Percentiles rank a stretch among this genome's conserved stretches.
Conservation (phyloP, 495 filamentous ascomycete genomes). For the Penicillium egyptiacum region DNA sequence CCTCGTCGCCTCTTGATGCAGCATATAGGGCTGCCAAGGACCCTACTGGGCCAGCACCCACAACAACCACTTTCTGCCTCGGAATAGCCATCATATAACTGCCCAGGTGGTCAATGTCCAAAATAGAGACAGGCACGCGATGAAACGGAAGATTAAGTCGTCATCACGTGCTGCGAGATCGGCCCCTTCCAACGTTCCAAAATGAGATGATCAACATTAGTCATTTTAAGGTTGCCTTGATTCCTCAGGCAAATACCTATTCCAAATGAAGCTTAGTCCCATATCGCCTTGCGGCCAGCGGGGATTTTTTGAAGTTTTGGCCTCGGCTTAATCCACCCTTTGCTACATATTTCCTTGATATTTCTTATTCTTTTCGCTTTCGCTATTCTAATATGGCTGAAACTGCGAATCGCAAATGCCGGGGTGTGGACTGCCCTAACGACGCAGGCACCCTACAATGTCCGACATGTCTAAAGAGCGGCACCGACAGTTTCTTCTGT, state of each 20-base stretch:
- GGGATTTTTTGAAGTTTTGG: constrained; percentile 17
- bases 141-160: constrained; percentile 11
- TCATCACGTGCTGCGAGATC: constrained; percentile 31
- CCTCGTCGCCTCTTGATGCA: constrained; percentile 77
- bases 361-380: not conserved
- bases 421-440: constrained; percentile 78
- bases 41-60: constrained; percentile 92
- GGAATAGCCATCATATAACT: constrained; percentile 18
- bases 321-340: constrained; percentile 2
- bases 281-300: constrained; percentile 1
- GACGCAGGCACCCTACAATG: constrained; percentile 84
- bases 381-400: constrained; percentile 22
- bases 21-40: constrained; percentile 91
- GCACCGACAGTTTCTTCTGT: constrained; percentile 93
- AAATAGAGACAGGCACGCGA: not conserved
- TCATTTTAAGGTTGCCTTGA: constrained; percentile 3
- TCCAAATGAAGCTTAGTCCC: not conserved
- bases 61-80: constrained; percentile 72
- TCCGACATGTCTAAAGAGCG: constrained; percentile 88
- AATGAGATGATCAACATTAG: constrained; percentile 12
- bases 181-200: constrained; percentile 9
- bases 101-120: not conserved
- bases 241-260: not conserved
- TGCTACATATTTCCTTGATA: not conserved
- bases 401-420: constrained; percentile 65